Conservation (phyloP, 2,329 filamentous ascomycete species). For the Phyllosticta citriasiana region DNA sequence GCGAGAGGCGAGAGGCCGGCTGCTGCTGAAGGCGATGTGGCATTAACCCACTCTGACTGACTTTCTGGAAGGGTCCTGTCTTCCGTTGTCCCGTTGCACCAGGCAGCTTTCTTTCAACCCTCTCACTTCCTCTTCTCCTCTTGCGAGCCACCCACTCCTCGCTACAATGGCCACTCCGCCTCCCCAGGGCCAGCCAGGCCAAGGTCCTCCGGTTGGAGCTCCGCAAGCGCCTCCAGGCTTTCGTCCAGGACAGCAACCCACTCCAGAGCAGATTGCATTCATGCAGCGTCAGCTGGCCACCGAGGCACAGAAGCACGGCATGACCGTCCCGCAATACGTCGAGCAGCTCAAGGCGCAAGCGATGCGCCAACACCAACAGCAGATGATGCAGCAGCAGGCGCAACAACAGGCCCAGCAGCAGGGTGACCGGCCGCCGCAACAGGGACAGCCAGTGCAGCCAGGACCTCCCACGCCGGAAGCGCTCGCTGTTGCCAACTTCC, state of each 20-base stretch:
- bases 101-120: not conserved
- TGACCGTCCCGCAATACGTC: conserved; percentile 78
- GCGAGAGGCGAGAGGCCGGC: not conserved
- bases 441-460: conserved; percentile 55
- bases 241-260: conserved; percentile 45
- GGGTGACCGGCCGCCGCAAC: conserved; percentile 31
- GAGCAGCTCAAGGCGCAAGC: conserved; percentile 44
- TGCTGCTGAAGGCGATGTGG: conserved; percentile 6
- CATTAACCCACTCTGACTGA: not conserved
- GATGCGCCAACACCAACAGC: conserved; percentile 45
- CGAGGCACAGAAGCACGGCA: conserved; percentile 74
- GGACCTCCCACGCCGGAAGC: conserved; percentile 83
- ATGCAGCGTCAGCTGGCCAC: conserved; percentile 76
- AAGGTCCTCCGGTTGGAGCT: conserved; percentile 12
- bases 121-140: not conserved
- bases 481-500: conserved; percentile 78
- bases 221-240: conserved; percentile 14
- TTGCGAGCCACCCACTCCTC: not conserved
- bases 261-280: conserved; percentile 72
- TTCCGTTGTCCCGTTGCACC: not conserved
- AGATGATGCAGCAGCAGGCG: conserved; percentile 28
- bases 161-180: conserved; percentile 4
- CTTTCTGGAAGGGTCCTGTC: not conserved
- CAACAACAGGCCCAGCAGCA: conserved; percentile 28
- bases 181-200: conserved; percentile 1